These are phyloP conservation scores for Peterozyma toletana DNA, from an alignment of 805 yeast genomes.

Conservation along the genomic window DNA sequence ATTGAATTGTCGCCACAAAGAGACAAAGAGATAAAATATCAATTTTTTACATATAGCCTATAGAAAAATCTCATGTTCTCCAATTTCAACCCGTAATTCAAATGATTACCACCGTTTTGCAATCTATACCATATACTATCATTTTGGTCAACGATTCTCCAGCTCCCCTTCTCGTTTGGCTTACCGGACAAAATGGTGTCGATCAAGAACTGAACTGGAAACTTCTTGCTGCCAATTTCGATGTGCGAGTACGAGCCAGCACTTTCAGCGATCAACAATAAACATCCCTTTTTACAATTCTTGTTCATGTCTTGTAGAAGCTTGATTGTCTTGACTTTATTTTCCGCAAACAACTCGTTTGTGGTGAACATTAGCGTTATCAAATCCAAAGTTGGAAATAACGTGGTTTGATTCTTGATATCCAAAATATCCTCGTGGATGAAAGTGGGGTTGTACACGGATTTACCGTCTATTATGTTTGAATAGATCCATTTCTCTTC, in stretches of 20 bases:
- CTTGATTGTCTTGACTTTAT: slow-evolving; percentile 52
- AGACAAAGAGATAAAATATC: not conserved
- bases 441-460: slow-evolving; percentile 24
- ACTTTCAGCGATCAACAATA: slow-evolving; percentile 69
- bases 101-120: slow-evolving; percentile 27
- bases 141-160: slow-evolving; percentile 59
- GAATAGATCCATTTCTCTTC: slow-evolving; percentile 47
- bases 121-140: slow-evolving; percentile 82
- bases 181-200: slow-evolving; percentile 64
- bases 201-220: slow-evolving; percentile 76
- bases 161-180: slow-evolving; percentile 38
- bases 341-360: slow-evolving; percentile 73
- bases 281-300: slow-evolving; percentile 47
- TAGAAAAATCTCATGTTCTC: slow-evolving; percentile 88
- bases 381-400: slow-evolving; percentile 30
- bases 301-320: slow-evolving; percentile 47
- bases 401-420: slow-evolving; percentile 15
- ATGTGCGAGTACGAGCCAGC: slow-evolving; percentile 89
- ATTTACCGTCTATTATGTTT: slow-evolving; percentile 12
- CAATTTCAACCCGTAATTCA: slow-evolving; percentile 59
- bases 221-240: slow-evolving; percentile 63
- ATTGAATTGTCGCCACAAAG: no score
- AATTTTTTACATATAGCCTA: slow-evolving; percentile 40
- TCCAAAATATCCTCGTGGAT: slow-evolving; percentile 28
- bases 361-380: slow-evolving; percentile 80